A percentile compares a stretch with the other conserved stretches of the same genome.
Conservation (phyloP, 345 rosid species). For the Eucalyptus marginata region DNA sequence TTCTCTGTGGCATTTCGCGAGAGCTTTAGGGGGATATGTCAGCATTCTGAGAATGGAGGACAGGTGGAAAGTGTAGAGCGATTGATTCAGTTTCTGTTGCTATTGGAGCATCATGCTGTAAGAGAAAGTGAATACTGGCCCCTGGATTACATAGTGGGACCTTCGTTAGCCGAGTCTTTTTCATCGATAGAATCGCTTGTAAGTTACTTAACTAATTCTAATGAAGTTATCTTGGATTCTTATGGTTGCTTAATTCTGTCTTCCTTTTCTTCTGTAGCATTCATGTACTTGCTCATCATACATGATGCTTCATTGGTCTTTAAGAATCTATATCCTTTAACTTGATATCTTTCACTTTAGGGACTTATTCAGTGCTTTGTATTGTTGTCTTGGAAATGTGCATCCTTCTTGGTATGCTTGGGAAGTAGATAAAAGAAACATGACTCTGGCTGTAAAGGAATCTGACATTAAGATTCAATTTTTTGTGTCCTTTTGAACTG, state of each 20-base stretch:
- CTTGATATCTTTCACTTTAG: not conserved
- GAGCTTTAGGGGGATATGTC: conserved; percentile 35
- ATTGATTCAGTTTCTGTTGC: conserved; percentile 45
- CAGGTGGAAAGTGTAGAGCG: conserved; percentile 19
- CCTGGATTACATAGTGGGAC: conserved; percentile 52
- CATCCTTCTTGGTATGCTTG: not conserved
- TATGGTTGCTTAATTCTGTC: not conserved
- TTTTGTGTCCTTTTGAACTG: not conserved
- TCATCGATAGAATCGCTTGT: conserved; percentile 64
- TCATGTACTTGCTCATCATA: not conserved
- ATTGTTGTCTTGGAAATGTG: not conserved
- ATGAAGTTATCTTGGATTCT: not conserved
- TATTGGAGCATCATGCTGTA: conserved; percentile 32
- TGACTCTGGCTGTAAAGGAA: not conserved
- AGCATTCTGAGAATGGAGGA: conserved; percentile 24
- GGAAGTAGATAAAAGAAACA: not conserved
- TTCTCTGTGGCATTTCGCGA: conserved; percentile 50
- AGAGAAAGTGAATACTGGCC: conserved; percentile 73
- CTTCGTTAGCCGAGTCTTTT: conserved; percentile 55
- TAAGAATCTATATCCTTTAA: not conserved
- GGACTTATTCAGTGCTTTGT: not conserved
- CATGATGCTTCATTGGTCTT: not conserved
- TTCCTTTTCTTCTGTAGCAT: not conserved
- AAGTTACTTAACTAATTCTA: conserved; percentile 22
- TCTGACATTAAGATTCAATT: not conserved